Percentiles rank a stretch among this genome's conserved stretches.
These are phyloP conservation scores for Fusarium sp. DNA, from an alignment of 2,329 filamentous ascomycete genomes.

Conservation along the genomic window DNA sequence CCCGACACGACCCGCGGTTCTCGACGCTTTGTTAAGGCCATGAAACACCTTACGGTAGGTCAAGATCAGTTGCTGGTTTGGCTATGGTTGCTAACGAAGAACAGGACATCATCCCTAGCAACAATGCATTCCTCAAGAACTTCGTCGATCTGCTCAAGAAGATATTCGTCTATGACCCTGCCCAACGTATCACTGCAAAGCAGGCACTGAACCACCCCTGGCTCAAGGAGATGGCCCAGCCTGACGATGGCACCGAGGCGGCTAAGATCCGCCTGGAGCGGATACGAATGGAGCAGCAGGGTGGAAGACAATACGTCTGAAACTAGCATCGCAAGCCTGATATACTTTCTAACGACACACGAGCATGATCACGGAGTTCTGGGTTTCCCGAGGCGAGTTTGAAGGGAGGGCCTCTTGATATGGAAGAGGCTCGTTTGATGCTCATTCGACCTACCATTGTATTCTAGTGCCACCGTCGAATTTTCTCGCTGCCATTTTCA, in stretches of 20 bases:
- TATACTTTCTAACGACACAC: constrained; percentile 43
- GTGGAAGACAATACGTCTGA: constrained; percentile 41
- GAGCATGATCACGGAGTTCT: constrained; percentile 48
- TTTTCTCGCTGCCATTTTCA: constrained; percentile 31
- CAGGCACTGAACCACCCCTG: constrained; percentile 74
- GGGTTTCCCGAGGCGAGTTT: constrained; percentile 41
- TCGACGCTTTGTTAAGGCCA: constrained; percentile 75
- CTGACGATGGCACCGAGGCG: constrained; percentile 76
- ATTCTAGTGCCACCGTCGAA: constrained; percentile 44
- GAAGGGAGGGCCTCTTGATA: constrained; percentile 32
- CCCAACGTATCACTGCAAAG: constrained; percentile 73
- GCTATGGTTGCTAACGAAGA: constrained; percentile 5
- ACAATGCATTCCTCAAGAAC: constrained; percentile 67
- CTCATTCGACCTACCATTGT: constrained; percentile 41
- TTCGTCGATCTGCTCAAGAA: constrained; percentile 73
- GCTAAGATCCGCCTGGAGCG: constrained; percentile 70
- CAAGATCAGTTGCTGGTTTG: neutral
- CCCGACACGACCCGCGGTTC: constrained; percentile 72
- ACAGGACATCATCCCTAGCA: constrained; percentile 73
- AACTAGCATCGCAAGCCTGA: constrained; percentile 24
- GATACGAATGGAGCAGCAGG: constrained; percentile 55
- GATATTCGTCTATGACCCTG: constrained; percentile 76
- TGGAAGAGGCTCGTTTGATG: constrained; percentile 33
- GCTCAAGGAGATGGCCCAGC: constrained; percentile 72
- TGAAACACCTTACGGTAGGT: constrained; percentile 73